These are phyloP conservation scores for Conticribra guillardii DNA, from an alignment of 108 stramenopile species.

Conservation along the genomic window DNA sequence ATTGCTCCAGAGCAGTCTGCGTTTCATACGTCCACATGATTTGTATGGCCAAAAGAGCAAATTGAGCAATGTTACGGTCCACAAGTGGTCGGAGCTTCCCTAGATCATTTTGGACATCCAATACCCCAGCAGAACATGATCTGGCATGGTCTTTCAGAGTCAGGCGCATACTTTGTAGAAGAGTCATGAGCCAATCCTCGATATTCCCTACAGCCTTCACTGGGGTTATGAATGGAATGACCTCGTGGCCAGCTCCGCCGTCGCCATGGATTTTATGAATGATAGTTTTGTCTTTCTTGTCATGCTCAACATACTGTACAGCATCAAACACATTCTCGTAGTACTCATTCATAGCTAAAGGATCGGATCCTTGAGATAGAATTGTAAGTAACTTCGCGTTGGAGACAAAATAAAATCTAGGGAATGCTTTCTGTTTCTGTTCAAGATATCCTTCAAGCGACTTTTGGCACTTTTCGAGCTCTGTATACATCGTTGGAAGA, in stretches of 20 bases:
- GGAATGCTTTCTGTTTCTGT: conserved; percentile 92
- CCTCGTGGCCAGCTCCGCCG: conserved; percentile 77
- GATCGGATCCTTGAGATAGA: conserved; percentile 91
- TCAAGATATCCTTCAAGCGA: conserved; percentile 92
- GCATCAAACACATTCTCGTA: conserved; percentile 93
- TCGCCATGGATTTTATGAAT: conserved; percentile 82
- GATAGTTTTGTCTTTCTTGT: conserved; percentile 85
- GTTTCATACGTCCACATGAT: conserved; percentile 89
- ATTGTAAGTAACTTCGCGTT: conserved; percentile 89
- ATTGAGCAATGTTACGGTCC: conserved; percentile 83
- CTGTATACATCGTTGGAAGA: conserved; percentile 86
- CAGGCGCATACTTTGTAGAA: conserved; percentile 78
- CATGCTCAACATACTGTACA: conserved; percentile 87
- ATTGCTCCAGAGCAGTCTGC: conserved; percentile 82
- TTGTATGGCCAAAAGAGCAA: conserved; percentile 90
- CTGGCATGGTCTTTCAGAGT: conserved; percentile 84
- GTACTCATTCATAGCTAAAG: conserved; percentile 91
- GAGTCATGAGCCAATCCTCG: conserved; percentile 89
- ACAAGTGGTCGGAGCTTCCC: conserved; percentile 79
- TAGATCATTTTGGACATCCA: conserved; percentile 64
- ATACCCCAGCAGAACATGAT: conserved; percentile 66
- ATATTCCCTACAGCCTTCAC: conserved; percentile 89
- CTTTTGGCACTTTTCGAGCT: conserved; percentile 93
- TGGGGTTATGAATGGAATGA: conserved; percentile 67
- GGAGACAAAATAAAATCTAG: conserved; percentile 93